Evolutionary conservation across 257 asterid species (phyloP), one percentile per base, ranked within the genome.

Genomic region (Lithospermum erythrorhizon): DNA sequence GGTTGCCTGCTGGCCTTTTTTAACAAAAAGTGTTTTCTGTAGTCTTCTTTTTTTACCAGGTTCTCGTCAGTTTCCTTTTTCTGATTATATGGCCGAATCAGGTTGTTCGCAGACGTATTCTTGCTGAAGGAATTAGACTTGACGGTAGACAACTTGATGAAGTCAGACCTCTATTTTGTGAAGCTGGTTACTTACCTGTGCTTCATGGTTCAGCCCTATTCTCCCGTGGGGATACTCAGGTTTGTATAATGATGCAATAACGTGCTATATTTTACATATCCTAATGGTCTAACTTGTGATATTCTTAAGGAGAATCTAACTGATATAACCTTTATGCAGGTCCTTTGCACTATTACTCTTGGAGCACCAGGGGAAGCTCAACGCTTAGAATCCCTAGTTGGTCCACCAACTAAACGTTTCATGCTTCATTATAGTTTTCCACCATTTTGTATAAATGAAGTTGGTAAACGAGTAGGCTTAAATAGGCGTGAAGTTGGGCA

Each of bases 301-400:
- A 11, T 14, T 13, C 49, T 41, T 13, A 11, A 41, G 17, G 18
- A 41, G 17, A 56, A 22, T 10, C 20, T 10, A 22, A 22, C 57
- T 53, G 23, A 15, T 24, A 57, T 30, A 17, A 29, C 62, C 55
- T 68, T 48, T 22, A 68, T 79, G 63, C 79, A 93, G 97, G 96
- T 93, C 62, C 97, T 89, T 73, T 86, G 95, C 68, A 89, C 97
- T 69, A 93, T 93, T 53, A 89, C 98, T 47, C 96, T 89, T 67
- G 98, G 98, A 72, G 94, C 98, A 37, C 98, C 98, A 63, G 95
- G 84, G 68, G 91, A 93, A 65, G 97, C 98, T 73, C 98, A 93
- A 66, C 90, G 73, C 35, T 71, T 89, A 63, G 90, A 82, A 41
- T 86, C 98, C 5, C 37, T 89, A 64, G 98, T 88, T 67, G 97